Evolutionary conservation across 495 filamentous ascomycete species (phyloP), one percentile per base, ranked within the genome.

Genomic region (Echria macrotheca): DNA sequence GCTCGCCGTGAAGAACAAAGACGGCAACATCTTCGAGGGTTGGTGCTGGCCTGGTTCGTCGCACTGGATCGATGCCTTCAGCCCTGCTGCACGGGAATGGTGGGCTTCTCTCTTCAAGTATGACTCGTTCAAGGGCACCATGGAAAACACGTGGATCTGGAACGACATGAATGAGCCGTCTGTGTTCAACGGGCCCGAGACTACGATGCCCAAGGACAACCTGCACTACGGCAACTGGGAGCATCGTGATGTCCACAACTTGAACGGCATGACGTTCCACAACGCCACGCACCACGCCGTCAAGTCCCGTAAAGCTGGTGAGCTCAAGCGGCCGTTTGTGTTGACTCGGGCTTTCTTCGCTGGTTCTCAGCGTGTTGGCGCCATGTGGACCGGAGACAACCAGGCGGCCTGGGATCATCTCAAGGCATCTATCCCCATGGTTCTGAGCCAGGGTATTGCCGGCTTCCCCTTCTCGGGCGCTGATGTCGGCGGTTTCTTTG

Each of bases 141-240:
- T 83, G 56, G 68, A 82, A 29, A 97, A 96, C 61, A 79, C 85
- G 3, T 96, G 88, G 71, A 83, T 97, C 61, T 98, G 93, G 93
- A 98, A 98, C 66, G 93, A 98, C 62, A 98, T 98, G 93, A 98
- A 96, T 58, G 93, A 98, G 69, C 93, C 93, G 0, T 96, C 93
- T 0, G 93, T 98, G 6, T 98, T 98, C 74, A 95, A 96, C 61
- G 93, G 93, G 0, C 93, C 93, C 0, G 93, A 98, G 64, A 95
- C 87, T 9, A 91, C 91, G 24, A 95, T 96, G 89, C 93, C 93
- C 36, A 96, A 95, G 67, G 93, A 98, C 70, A 96, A 96, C 63
- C 64, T 97, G 31, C 93, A 97, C 65, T 66, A 85, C 55, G 93
- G 78, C 21, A 80, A 86, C 64, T 98, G 93, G 93, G 93, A 98